Conservation (phyloP, 208 protist genomes). For the Trichomonas gallinae region DNA sequence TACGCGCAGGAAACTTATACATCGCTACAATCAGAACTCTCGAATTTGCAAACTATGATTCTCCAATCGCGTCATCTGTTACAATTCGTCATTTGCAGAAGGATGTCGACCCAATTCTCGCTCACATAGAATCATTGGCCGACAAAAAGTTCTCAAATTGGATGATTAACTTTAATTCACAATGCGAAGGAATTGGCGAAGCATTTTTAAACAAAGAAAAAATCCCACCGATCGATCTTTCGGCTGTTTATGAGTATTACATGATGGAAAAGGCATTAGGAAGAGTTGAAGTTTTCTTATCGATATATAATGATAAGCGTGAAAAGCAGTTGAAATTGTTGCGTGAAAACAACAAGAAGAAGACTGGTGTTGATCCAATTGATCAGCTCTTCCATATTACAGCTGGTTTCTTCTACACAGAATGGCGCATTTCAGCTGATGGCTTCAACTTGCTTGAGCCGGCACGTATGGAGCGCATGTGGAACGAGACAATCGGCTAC, state of each 20-base stretch:
- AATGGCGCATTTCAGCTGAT: neutral
- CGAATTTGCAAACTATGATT: slow-evolving; percentile 14
- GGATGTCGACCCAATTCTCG: neutral
- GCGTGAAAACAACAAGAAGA: neutral
- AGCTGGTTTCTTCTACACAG: neutral
- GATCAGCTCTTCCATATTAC: neutral
- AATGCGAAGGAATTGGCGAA: neutral
- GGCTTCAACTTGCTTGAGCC: neutral
- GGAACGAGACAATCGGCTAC: neutral
- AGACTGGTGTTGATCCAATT: neutral
- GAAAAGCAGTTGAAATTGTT: neutral
- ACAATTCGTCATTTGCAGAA: neutral
- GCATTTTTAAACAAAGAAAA: neutral
- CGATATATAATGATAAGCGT: neutral
- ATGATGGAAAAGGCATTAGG: neutral
- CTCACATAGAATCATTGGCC: neutral
- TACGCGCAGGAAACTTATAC: neutral
- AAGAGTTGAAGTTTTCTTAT: neutral
- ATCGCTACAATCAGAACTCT: neutral
- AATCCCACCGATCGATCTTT: neutral
- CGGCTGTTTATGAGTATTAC: neutral
- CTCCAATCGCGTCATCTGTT: neutral
- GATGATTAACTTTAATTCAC: neutral
- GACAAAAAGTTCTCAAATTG: neutral
- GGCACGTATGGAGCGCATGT: neutral